phyloP scores from a whole-genome alignment of 768 basidiomycete species.

The Mycena alexandri region DNA sequence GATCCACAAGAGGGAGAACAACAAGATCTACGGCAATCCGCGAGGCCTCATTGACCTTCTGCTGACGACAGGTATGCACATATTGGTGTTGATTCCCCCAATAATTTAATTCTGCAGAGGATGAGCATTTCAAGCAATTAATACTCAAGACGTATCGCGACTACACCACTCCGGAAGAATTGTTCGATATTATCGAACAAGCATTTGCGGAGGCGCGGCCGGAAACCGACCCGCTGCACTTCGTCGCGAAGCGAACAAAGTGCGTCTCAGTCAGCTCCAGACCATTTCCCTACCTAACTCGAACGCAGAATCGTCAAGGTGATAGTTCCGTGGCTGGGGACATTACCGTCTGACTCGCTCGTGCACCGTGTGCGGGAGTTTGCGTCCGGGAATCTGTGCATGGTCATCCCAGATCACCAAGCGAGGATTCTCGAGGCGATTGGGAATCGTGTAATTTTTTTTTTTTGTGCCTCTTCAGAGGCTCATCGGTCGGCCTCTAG shows the following conservation, averaged over 20 bases:
- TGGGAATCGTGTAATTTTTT: background rate
- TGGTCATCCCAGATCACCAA: background rate
- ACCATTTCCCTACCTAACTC: background rate
- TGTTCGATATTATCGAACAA: constrained; percentile 4
- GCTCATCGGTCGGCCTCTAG: background rate
- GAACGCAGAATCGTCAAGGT: background rate
- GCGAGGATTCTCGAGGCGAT: background rate
- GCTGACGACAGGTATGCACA: background rate
- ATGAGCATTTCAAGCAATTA: background rate
- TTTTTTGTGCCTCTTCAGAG: background rate
- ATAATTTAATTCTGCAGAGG: no score
- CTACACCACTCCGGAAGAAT: background rate
- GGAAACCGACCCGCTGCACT: background rate
- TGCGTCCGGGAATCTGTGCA: constrained; percentile 1
- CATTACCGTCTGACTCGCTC: background rate
- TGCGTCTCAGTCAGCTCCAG: background rate
- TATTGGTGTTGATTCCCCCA: no score
- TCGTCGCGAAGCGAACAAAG: background rate
- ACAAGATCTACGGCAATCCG: no score
- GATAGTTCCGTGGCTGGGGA: background rate
- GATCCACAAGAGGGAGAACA: no score
- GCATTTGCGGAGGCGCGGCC: constrained; percentile 3
- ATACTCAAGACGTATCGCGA: constrained; percentile 1
- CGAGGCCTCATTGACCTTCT: background rate
- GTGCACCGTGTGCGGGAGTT: background rate